These are phyloP conservation scores for Flammula alnicola DNA, from an alignment of 1,284 basidiomycete species.

Conservation along the genomic window DNA sequence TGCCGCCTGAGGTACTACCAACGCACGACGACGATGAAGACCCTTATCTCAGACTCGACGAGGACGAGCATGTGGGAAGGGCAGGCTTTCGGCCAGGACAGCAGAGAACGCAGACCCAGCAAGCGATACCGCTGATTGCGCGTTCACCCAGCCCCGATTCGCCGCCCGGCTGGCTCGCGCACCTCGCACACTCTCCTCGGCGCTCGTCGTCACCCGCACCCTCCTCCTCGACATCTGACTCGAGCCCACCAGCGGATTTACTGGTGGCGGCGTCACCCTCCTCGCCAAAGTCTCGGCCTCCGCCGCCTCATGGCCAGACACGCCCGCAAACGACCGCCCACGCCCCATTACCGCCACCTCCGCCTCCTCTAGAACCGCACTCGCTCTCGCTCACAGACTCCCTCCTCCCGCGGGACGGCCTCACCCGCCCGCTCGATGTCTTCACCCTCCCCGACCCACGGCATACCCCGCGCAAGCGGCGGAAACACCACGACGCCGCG, in stretches of 20 bases:
- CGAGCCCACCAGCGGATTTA: slow-evolving; percentile 46
- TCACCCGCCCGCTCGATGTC: no score
- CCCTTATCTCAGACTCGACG: slow-evolving; percentile 76
- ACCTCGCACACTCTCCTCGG: slow-evolving; percentile 59
- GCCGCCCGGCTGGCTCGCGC: slow-evolving; percentile 73
- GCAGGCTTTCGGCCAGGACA: slow-evolving; percentile 44
- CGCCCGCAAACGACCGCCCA: slow-evolving; percentile 8
- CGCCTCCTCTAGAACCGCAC: slow-evolving; percentile 32
- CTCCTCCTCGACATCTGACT: slow-evolving; percentile 52
- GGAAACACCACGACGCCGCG: slow-evolving; percentile 71
- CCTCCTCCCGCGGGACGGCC: slow-evolving; percentile 72
- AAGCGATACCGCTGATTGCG: slow-evolving; percentile 57
- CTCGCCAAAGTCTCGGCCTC: slow-evolving; percentile 20
- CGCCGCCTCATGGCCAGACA: no score
- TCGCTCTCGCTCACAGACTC: slow-evolving; percentile 70
- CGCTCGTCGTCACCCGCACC: slow-evolving; percentile 51
- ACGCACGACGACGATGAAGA: slow-evolving; percentile 64
- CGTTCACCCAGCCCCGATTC: slow-evolving; percentile 41
- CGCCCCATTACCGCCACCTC: slow-evolving; percentile 34
- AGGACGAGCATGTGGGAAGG: slow-evolving; percentile 47
- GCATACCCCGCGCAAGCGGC: slow-evolving; percentile 59
- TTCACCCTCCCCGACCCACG: slow-evolving; percentile 78
- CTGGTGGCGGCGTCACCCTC: slow-evolving; percentile 25
- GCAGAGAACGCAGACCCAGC: no score
- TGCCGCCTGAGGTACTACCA: no score